Conservation (phyloP, 2,329 filamentous ascomycete species). For the Aspergillus latus region DNA sequence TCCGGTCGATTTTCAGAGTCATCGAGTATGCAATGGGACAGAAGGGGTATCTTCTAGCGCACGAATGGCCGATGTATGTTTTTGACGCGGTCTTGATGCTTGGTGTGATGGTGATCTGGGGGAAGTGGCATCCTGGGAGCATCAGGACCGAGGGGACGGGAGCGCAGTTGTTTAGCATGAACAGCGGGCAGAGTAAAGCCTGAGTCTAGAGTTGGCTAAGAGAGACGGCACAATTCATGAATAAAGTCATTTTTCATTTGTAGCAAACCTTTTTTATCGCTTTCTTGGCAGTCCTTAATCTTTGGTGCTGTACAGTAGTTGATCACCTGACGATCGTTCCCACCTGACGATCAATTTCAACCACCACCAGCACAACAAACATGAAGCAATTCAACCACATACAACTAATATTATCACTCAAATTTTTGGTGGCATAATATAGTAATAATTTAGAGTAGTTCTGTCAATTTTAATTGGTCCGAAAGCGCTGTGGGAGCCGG, state of each 20-base stretch:
- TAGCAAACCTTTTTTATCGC: too few relatives aligned
- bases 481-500: background rate
- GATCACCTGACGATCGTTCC: too few relatives aligned
- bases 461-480: background rate
- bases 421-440: background rate
- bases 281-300: too few relatives aligned
- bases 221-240: too few relatives aligned
- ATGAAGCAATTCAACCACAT: background rate
- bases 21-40: slow-evolving; percentile 51
- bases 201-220: background rate
- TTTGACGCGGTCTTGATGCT: slow-evolving; percentile 48
- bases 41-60: slow-evolving; percentile 41
- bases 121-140: slow-evolving; percentile 8
- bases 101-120: slow-evolving; percentile 15
- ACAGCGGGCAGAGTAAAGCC: background rate
- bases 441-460: background rate
- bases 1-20: slow-evolving; percentile 49
- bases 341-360: too few relatives aligned
- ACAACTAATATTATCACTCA: slow-evolving; percentile 1
- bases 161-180: background rate
- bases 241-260: too few relatives aligned
- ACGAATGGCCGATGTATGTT: slow-evolving; percentile 48
- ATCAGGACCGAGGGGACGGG: background rate
- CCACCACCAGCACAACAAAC: background rate
- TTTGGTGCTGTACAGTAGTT: too few relatives aligned